A percentile compares a stretch with the other conserved stretches of the same genome.
Evolutionary conservation across 768 basidiomycete genomes (phyloP).

Genomic region (Daedaleopsis nitida): DNA sequence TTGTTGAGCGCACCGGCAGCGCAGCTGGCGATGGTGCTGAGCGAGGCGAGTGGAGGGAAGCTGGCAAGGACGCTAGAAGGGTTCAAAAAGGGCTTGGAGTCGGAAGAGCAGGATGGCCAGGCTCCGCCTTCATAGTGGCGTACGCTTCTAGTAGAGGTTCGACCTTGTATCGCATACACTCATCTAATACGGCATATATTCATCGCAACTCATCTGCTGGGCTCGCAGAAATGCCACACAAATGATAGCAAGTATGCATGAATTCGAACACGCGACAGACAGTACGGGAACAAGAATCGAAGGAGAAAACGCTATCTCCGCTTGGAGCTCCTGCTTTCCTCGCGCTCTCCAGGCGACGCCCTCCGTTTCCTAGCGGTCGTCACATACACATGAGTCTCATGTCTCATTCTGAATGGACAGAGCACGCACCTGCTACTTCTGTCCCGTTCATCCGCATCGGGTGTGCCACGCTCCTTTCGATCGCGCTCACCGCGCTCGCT

Average conservation of each 20-base stretch:
- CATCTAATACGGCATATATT: conserved; percentile 11
- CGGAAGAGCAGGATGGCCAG: conserved; percentile 23
- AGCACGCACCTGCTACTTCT: conserved; percentile 54
- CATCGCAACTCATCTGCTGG: not conserved
- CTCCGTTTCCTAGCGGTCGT: conserved; percentile 63
- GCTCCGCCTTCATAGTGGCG: conserved; percentile 13
- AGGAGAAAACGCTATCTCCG: conserved; percentile 43
- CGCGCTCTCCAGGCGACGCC: conserved; percentile 63
- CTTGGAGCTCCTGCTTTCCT: conserved; percentile 69
- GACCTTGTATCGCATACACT: conserved; percentile 14
- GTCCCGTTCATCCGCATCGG: conserved; percentile 61
- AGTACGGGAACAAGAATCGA: not conserved
- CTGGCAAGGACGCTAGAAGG: conserved; percentile 76
- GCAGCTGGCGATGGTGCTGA: conserved; percentile 71
- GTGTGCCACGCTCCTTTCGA: conserved; percentile 48
- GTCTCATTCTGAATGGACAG: conserved; percentile 7
- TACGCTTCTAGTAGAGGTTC: not conserved
- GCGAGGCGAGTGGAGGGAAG: conserved; percentile 67
- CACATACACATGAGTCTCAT: conserved; percentile 1
- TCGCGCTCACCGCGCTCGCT: conserved; percentile 32
- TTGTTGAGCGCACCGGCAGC: conserved; percentile 74
- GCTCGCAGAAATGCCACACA: not conserved
- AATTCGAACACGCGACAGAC: not conserved
- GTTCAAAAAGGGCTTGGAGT: conserved; percentile 65
- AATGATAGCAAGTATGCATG: not conserved